A percentile compares a stretch with the other conserved stretches of the same genome.
Conservation (phyloP, 371 early-diverging fungal species). For the Mucor ambiguus region DNA sequence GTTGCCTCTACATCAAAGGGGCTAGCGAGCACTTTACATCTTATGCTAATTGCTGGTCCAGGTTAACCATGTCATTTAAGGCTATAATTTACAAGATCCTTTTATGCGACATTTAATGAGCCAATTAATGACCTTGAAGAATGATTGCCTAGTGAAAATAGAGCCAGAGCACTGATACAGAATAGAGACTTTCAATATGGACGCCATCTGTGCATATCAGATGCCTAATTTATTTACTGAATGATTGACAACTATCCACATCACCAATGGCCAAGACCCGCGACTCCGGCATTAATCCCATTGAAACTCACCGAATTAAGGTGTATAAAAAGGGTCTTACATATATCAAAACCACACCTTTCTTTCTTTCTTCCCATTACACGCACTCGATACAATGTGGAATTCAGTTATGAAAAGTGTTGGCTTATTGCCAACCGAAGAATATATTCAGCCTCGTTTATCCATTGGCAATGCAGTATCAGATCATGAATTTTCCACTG, state of each 20-base stretch:
- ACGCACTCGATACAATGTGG: conserved; percentile 17
- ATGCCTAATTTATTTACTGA: too few relatives aligned
- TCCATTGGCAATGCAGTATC: conserved; percentile 34
- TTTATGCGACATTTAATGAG: neutral
- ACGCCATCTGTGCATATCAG: neutral
- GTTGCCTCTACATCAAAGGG: too few relatives aligned
- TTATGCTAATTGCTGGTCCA: neutral
- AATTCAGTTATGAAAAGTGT: conserved; percentile 27
- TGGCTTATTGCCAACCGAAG: conserved; percentile 25
- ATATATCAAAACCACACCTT: neutral
- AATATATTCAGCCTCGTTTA: conserved; percentile 27
- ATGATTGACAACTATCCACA: neutral
- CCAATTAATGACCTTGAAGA: neutral
- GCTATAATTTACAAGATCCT: neutral
- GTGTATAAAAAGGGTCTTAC: neutral
- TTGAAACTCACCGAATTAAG: conserved; percentile 3
- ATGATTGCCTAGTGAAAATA: too few relatives aligned
- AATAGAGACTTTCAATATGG: neutral
- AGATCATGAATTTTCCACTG: conserved; percentile 27
- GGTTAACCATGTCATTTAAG: neutral
- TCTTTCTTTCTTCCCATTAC: conserved; percentile 7
- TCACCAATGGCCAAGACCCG: neutral
- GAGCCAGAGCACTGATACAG: neutral
- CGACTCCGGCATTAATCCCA: conserved; percentile 1
- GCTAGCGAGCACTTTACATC: too few relatives aligned